Evolutionary conservation across 2,329 filamentous ascomycete genomes (phyloP).

Genomic region (Colletotrichum sp.): DNA sequence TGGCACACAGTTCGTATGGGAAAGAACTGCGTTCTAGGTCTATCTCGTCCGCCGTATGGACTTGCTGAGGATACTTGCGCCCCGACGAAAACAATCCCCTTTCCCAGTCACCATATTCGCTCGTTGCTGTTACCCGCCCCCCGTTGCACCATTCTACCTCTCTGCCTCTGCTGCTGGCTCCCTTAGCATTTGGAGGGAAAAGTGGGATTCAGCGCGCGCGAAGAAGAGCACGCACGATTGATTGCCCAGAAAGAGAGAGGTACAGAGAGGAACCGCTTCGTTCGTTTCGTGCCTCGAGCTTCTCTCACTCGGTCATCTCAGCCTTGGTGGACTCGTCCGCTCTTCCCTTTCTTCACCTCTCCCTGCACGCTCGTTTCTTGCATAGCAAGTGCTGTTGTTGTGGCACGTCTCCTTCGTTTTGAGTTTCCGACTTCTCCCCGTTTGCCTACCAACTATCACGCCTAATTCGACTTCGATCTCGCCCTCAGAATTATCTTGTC

Average conservation of each 20-base stretch:
- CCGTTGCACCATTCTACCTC: not conserved
- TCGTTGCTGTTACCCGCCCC: not conserved
- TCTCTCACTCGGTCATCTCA: not conserved
- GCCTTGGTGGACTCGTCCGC: not conserved
- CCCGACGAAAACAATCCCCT: slow-evolving; percentile 24
- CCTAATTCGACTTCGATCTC: slow-evolving; percentile 3
- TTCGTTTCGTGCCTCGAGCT: slow-evolving; percentile 7
- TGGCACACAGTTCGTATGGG: slow-evolving; percentile 22
- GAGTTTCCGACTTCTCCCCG: not conserved
- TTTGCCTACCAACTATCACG: not conserved
- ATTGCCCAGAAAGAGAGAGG: not conserved
- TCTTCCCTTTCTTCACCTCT: not conserved
- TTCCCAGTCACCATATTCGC: slow-evolving; percentile 5
- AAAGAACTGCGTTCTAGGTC: not conserved
- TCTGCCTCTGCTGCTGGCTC: not conserved
- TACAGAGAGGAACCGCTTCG: not conserved
- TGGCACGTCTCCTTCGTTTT: slow-evolving; percentile 7
- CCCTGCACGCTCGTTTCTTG: slow-evolving; percentile 15
- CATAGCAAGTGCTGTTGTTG: not conserved
- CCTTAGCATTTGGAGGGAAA: slow-evolving; percentile 2
- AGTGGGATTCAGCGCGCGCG: not conserved
- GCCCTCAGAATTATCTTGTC: not conserved
- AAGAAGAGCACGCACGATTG: not conserved
- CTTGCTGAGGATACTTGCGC: not conserved
- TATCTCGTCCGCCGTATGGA: slow-evolving; percentile 5